Evolutionary conservation across 257 asterid species (phyloP).

Genomic region (Ophiorrhiza pumila): DNA sequence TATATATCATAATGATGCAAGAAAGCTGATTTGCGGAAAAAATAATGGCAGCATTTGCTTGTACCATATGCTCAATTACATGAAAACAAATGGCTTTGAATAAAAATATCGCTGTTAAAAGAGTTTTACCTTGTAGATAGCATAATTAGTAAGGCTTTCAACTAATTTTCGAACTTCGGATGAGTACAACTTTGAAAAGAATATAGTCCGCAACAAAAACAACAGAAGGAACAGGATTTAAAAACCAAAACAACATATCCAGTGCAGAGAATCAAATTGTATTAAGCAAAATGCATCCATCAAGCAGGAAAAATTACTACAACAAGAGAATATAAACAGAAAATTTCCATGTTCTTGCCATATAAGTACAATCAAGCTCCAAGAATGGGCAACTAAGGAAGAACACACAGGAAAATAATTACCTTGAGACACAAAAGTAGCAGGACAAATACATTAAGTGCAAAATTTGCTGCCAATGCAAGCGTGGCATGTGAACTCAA

Average conservation of each 20-base stretch:
- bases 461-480: constrained; percentile 63
- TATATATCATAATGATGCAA: background rate
- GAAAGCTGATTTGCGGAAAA: background rate
- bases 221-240: constrained; percentile 2
- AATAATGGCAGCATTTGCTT: background rate
- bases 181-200: too few relatives aligned
- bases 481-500: constrained; percentile 58
- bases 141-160: constrained; percentile 74
- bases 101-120: background rate
- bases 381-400: too few relatives aligned
- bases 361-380: too few relatives aligned
- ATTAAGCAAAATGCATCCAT: constrained; percentile 41
- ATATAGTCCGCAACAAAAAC: constrained; percentile 61
- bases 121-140: constrained; percentile 67
- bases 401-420: too few relatives aligned
- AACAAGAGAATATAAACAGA: too few relatives aligned
- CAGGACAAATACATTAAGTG: constrained; percentile 44
- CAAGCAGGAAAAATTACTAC: too few relatives aligned
- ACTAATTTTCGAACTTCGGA: too few relatives aligned
- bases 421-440: constrained; percentile 60
- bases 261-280: background rate
- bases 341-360: too few relatives aligned
- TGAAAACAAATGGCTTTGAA: background rate
- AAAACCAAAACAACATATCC: background rate
- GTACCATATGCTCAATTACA: background rate